phyloP scores from a whole-genome alignment of 2,329 filamentous ascomycete genomes.

The Colletotrichum sp. region DNA sequence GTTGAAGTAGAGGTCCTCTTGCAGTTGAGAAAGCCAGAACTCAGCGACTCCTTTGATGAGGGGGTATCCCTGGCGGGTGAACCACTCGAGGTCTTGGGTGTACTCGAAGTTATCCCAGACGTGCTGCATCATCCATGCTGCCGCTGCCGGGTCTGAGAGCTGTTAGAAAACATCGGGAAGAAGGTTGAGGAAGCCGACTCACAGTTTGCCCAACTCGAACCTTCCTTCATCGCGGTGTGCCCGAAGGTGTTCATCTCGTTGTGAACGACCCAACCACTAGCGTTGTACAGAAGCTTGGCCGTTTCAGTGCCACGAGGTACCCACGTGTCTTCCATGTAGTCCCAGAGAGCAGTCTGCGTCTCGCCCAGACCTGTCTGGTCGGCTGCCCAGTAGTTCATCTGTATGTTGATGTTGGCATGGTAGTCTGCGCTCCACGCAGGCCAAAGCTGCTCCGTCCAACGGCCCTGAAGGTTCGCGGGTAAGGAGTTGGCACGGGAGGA shows the following conservation, averaged over 20 bases:
- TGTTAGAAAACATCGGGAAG: conserved; percentile 27
- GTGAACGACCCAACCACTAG: conserved; percentile 60
- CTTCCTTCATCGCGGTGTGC: conserved; percentile 48
- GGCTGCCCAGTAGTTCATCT: conserved; percentile 66
- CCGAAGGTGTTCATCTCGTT: conserved; percentile 66
- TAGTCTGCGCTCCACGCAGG: conserved; percentile 56
- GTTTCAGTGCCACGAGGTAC: conserved; percentile 57
- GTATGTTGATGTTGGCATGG: conserved; percentile 63
- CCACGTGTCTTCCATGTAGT: conserved; percentile 60
- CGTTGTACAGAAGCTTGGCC: conserved; percentile 57
- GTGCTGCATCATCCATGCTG: conserved; percentile 66
- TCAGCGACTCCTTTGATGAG: conserved; percentile 56
- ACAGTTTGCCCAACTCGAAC: conserved; percentile 36
- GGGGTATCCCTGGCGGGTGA: conserved; percentile 53
- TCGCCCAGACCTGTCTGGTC: conserved; percentile 56
- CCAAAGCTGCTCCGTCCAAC: conserved; percentile 53
- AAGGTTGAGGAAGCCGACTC: background rate
- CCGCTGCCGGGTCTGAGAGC: conserved; percentile 47
- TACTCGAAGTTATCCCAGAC: conserved; percentile 64
- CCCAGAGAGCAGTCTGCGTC: conserved; percentile 52
- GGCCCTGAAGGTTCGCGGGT: conserved; percentile 62
- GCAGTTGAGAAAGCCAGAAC: conserved; percentile 63
- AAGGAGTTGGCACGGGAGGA: conserved; percentile 56
- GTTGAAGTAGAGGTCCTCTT: conserved; percentile 51
- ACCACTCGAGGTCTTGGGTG: conserved; percentile 50